Evolutionary conservation across 148 eudicot genomes (phyloP).

Genomic region (Cornus controversa): DNA sequence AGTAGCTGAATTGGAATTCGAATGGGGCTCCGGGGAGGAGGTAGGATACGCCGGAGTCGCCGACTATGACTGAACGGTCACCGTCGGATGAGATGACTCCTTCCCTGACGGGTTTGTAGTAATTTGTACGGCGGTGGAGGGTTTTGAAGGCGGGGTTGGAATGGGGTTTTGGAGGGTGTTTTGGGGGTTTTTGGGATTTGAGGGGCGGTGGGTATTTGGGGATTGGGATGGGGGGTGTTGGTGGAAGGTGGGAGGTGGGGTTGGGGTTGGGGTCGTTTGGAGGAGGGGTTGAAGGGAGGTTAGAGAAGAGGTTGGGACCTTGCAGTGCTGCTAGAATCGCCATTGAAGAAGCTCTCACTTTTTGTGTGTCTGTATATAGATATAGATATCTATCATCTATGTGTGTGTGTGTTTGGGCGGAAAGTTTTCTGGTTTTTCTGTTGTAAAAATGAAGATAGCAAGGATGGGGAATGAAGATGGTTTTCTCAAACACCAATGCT

Average conservation of each 20-base stretch:
- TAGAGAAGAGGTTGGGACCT: slow-evolving; percentile 64
- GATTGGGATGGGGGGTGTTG: slow-evolving; percentile 56
- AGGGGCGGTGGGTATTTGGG: slow-evolving; percentile 64
- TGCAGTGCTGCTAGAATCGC: slow-evolving; percentile 58
- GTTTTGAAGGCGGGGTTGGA: slow-evolving; percentile 47
- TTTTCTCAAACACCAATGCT: no score
- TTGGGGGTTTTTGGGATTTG: slow-evolving; percentile 21
- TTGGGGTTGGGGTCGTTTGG: slow-evolving; percentile 12
- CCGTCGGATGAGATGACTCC: slow-evolving; percentile 35
- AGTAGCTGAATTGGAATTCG: slow-evolving; percentile 88
- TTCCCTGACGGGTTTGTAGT: slow-evolving; percentile 57
- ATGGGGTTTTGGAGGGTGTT: slow-evolving; percentile 23
- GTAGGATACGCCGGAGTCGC: slow-evolving; percentile 77
- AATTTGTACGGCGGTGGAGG: slow-evolving; percentile 58
- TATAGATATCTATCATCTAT: background rate
- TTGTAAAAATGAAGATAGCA: background rate
- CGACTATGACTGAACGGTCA: slow-evolving; percentile 53
- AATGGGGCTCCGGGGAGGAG: slow-evolving; percentile 85
- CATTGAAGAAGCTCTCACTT: slow-evolving; percentile 27
- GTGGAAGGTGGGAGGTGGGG: slow-evolving; percentile 14
- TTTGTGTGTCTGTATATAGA: background rate
- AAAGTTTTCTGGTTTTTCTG: background rate
- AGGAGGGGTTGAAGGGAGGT: slow-evolving; percentile 49
- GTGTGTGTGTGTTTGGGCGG: background rate
- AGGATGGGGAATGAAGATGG: background rate